Evolutionary conservation across 768 basidiomycete species (phyloP).

Genomic region (Kwoniella newhampshirensis): DNA sequence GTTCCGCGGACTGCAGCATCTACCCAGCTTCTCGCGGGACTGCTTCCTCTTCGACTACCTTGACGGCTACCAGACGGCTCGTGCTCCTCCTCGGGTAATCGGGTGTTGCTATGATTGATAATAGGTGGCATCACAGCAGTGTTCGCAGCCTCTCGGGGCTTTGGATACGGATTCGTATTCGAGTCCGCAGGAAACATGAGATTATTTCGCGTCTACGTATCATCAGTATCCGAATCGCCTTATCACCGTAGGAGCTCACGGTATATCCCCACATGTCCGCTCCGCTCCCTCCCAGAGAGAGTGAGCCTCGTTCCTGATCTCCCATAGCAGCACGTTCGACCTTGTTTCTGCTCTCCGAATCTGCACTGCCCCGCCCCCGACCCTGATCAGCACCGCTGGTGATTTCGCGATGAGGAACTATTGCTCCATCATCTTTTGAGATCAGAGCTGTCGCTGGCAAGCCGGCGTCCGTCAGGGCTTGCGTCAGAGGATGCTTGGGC

Average conservation of each 20-base stretch:
- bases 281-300: constrained; percentile 37
- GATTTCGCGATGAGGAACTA: constrained; percentile 47
- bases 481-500: constrained; percentile 42
- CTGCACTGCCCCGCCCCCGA: constrained; percentile 38
- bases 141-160: constrained; percentile 4
- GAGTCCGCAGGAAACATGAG: constrained; percentile 95
- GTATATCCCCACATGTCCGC: constrained; percentile 49
- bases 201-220: constrained; percentile 76
- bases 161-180: constrained; percentile 73
- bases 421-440: constrained; percentile 36
- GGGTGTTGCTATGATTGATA: constrained; percentile 78
- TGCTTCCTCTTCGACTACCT: constrained; percentile 59
- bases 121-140: constrained; percentile 43
- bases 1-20: constrained; percentile 90
- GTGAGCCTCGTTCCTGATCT: constrained; percentile 26
- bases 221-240: constrained; percentile 4
- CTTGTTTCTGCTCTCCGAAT: constrained; percentile 19
- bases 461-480: constrained; percentile 47
- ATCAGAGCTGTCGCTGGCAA: constrained; percentile 50
- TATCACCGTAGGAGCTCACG: constrained; percentile 27
- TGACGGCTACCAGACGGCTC: constrained; percentile 27
- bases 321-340: constrained; percentile 42
- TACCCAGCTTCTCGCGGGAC: constrained; percentile 86
- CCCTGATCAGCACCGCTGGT: constrained; percentile 37
- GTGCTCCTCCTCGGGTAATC: constrained; percentile 61